phyloP scores from a whole-genome alignment of 2,329 filamentous ascomycete species.

The Xylaria sp. region DNA sequence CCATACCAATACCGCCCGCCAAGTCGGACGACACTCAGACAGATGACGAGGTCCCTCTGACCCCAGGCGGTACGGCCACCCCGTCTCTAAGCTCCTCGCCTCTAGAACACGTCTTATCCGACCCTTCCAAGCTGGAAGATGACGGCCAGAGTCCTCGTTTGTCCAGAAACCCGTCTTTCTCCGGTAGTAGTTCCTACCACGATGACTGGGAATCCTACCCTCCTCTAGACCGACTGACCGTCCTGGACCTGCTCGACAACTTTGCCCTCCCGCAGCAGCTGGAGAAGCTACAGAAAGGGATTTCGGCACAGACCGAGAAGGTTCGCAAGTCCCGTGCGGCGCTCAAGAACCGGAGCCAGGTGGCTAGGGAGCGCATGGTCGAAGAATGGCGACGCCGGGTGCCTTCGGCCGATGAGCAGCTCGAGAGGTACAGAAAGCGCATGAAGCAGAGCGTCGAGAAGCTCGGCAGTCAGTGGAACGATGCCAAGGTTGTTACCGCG shows the following conservation, averaged over 20 bases:
- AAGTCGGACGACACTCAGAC: constrained; percentile 44
- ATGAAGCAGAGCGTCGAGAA: constrained; percentile 91
- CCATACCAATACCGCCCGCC: constrained; percentile 40
- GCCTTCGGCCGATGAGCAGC: constrained; percentile 85
- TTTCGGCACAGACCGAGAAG: constrained; percentile 82
- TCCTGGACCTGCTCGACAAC: constrained; percentile 94
- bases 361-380: constrained; percentile 85
- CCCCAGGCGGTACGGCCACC: constrained; percentile 46
- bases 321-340: constrained; percentile 82
- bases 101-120: constrained; percentile 46
- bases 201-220: constrained; percentile 87
- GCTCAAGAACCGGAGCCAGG: constrained; percentile 72
- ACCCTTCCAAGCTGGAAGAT: constrained; percentile 56
- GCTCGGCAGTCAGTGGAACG: constrained; percentile 82
- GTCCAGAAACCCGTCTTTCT: constrained; percentile 80
- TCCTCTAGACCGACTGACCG: constrained; percentile 83
- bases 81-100: constrained; percentile 48
- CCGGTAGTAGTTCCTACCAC: constrained; percentile 81
- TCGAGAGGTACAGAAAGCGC: constrained; percentile 85
- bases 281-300: constrained; percentile 83
- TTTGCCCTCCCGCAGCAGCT: constrained; percentile 87
- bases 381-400: constrained; percentile 89
- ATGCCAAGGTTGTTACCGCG: constrained; percentile 82
- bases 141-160: constrained; percentile 57
- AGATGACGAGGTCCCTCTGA: constrained; percentile 48